Base-by-base conservation (phyloP, 441 rosid species). In the Iberis amara region DNA sequence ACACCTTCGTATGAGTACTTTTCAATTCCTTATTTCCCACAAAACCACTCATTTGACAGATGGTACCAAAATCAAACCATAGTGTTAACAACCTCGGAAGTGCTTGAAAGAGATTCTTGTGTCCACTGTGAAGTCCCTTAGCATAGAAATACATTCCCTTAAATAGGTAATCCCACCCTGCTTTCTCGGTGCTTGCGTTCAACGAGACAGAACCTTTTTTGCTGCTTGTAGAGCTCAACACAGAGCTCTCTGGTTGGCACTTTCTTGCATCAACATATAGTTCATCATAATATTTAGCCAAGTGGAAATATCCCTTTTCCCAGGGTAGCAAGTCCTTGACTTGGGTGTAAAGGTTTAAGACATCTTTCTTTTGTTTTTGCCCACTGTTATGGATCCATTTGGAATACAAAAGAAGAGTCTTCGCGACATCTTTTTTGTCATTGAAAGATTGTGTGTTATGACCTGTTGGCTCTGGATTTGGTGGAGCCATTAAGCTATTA, bases 281-380 rank as follows among this genome's bases (percentile, higher is more conserved):
- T 74, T 89, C 99, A 55, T 87, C 97, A 27, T 79, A 94, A 73
- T 94, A 89, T 79, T 89, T 89, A 9, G 97, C 96, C 79, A 83
- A 60, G 71, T 94, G 83, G 79, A 94, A 94, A 69, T 68, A 94
- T 57, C 99, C 97, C 74, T 94, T 89, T 58, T 94, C 99, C 95
- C 94, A 86, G 14, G 97, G 99, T 72, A 78, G 95, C 78, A 94
- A 69, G 52, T 85, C 99, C 66, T 78, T 81, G 68, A 87, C 99
- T 76, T 84, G 79, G 54, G 82, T 73, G 76, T 89, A 94, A 61
- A 94, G 95, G 65, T 71, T 68, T 56, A 94, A 77, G 45, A 94
- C 97, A 72, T 94, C 99, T 79, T 94, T 95, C 75, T 86, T 89
- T 79, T 87, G 95, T 69, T 85, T 94, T 74, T 87, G 97, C 43